Evolutionary conservation across 345 rosid genomes (phyloP), one percentile per base, ranked within the genome.

Genomic region (Arabidopsis suecica): DNA sequence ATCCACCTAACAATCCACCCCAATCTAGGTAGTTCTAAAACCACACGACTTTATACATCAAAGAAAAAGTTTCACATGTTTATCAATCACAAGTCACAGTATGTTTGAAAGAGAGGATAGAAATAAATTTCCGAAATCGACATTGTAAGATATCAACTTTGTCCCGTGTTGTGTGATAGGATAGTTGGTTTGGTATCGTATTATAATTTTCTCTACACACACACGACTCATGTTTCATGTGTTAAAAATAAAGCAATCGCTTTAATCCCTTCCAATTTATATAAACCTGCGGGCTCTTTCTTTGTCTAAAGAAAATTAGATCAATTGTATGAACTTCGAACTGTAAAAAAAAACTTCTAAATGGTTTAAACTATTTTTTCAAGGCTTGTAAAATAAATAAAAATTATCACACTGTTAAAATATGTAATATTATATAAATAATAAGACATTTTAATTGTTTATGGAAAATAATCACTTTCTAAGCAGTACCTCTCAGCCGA

Each of bases 21-120:
- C 42, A 10, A 38, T 72, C 33, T 51, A 30, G 16, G 55, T 3
- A 28, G 41, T 41, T 72, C 55, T 51, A 63, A 62, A 71, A 41
- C 32, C 47, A 44, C 30, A 51, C 69, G 59, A 38, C 54, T 51
- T 11, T 34, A 34, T 60, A 16, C 9, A 53, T 53, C 36, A 32
- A 41, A 61, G 41, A 61, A 61, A 72, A 72, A 62, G 62, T 51
- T 33, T 62, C 70, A 62, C 62, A 62, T 72, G 54, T 62, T 30
- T 53, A 12, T 30, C 61, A 12, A 6, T 54, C 37, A 59, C 57
- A 71, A 10, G 16, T 13, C 33, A 25, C 9, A 13, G 23, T 30
- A 18, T 22, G 28, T 37, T 71, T 49, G 50, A 60, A 58, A 36
- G 37, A 40, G 32, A 23, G 28, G 36, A 60, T 4, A 72, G 7